Conservation (phyloP, 371 early-diverging fungal genomes). For the Quaeritorhiza haematococci region DNA sequence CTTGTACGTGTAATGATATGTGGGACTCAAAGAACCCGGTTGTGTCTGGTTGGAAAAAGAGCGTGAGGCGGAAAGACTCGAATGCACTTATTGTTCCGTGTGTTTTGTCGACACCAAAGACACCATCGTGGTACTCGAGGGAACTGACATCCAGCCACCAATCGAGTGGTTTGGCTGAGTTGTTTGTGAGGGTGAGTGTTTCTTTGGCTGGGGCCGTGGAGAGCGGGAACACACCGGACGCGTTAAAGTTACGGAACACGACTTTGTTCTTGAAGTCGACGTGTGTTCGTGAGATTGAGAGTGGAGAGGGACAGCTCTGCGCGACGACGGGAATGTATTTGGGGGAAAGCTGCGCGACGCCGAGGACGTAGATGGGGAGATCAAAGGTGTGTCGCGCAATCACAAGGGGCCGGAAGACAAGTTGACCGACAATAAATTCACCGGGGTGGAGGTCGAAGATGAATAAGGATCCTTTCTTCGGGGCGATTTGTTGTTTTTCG, state of each 20-base stretch:
- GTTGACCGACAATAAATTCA: constrained; percentile 15
- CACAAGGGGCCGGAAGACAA: constrained; percentile 21
- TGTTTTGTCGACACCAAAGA: constrained; percentile 35
- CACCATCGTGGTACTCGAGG: constrained; percentile 21
- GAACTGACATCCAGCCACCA: constrained; percentile 35
- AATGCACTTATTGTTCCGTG: constrained; percentile 22
- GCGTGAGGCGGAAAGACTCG: constrained; percentile 18
- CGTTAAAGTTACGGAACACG: constrained; percentile 21
- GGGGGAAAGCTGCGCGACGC: neutral
- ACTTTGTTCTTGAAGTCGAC: constrained; percentile 39
- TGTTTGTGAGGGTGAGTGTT: constrained; percentile 22
- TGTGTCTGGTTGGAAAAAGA: constrained; percentile 32
- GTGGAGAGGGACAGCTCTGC: constrained; percentile 29
- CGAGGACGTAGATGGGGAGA: constrained; percentile 21
- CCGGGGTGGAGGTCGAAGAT: constrained; percentile 22
- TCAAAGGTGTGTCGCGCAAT: constrained; percentile 7
- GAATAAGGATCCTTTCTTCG: constrained; percentile 6
- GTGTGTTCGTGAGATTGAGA: constrained; percentile 17
- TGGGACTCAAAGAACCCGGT: constrained; percentile 25
- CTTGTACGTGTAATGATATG: constrained; percentile 29
- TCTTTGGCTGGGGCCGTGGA: constrained; percentile 25
- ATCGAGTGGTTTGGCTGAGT: constrained; percentile 11
- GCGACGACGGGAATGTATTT: constrained; percentile 12
- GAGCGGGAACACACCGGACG: constrained; percentile 23
- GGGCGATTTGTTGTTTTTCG: constrained; percentile 7